Conservation (phyloP, 805 yeast species). For the Wickerhamomyces sydowiorum region DNA sequence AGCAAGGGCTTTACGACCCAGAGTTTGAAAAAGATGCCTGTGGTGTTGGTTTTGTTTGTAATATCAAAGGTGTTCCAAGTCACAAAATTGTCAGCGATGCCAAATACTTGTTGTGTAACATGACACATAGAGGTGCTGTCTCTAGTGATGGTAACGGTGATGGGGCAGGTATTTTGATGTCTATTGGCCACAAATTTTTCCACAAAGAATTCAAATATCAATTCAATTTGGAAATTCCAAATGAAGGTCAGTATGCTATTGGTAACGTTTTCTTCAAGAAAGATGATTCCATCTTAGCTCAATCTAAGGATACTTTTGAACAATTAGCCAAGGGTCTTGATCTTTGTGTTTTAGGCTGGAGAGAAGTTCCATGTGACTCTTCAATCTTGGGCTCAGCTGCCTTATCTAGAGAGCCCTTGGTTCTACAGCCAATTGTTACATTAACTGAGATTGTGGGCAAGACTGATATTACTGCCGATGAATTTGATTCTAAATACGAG, state of each 20-base stretch:
- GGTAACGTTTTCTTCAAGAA: constrained; percentile 94
- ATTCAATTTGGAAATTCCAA: constrained; percentile 64
- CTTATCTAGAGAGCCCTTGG: constrained; percentile 81
- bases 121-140: constrained; percentile 99
- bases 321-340: constrained; percentile 72
- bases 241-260: constrained; percentile 83
- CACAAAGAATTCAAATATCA: constrained; percentile 74
- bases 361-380: constrained; percentile 93
- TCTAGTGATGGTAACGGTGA: constrained; percentile 97
- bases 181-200: constrained; percentile 87
- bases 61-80: constrained; percentile 79
- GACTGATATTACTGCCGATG: constrained; percentile 36
- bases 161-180: constrained; percentile 95
- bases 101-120: constrained; percentile 79
- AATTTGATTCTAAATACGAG: constrained; percentile 49
- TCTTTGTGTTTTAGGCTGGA: constrained; percentile 87
- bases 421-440: constrained; percentile 90
- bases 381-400: constrained; percentile 93
- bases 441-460: constrained; percentile 43
- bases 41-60: constrained; percentile 97
- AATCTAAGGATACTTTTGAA: constrained; percentile 75
- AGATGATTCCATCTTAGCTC: constrained; percentile 60
- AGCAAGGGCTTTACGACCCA: constrained; percentile 90
- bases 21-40: constrained; percentile 94
- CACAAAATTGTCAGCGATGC: constrained; percentile 96